Evolutionary conservation across 805 yeast species (phyloP).

Genomic region (Starmerella geochares): DNA sequence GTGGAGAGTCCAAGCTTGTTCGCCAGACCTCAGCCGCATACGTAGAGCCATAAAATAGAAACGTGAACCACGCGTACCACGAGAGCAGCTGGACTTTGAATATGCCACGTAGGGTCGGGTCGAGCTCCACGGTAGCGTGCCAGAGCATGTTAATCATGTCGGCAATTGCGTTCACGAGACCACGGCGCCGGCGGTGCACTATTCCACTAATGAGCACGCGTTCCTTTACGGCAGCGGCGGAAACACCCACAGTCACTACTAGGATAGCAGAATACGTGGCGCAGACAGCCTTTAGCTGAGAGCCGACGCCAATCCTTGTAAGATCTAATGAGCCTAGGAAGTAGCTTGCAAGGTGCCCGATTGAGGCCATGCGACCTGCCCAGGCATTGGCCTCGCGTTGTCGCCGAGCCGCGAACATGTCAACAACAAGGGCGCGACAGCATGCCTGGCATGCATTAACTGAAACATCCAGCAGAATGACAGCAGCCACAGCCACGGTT

Average conservation of each 20-base stretch:
- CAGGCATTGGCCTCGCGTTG: constrained; percentile 54
- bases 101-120: constrained; percentile 43
- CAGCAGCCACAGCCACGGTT: constrained; percentile 33
- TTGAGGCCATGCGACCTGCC: constrained; percentile 57
- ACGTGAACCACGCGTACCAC: constrained; percentile 60
- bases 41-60: constrained; percentile 54
- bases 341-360: constrained; percentile 50
- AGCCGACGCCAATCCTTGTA: constrained; percentile 36
- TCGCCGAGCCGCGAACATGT: constrained; percentile 46
- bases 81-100: constrained; percentile 54
- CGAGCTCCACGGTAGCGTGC: constrained; percentile 29
- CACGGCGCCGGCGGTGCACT: constrained; percentile 24
- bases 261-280: constrained; percentile 37
- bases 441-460: constrained; percentile 53
- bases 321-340: constrained; percentile 43
- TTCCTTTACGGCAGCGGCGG: constrained; percentile 40
- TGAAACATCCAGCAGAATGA: constrained; percentile 47
- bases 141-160: constrained; percentile 9
- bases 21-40: constrained; percentile 52
- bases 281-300: constrained; percentile 46
- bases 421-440: constrained; percentile 51
- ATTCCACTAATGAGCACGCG: constrained; percentile 39
- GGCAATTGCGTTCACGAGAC: not conserved
- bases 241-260: constrained; percentile 34
- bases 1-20: constrained; percentile 28